Base-by-base conservation (phyloP, 371 early-diverging fungal species). In the Dichotomocladium elegans region DNA sequence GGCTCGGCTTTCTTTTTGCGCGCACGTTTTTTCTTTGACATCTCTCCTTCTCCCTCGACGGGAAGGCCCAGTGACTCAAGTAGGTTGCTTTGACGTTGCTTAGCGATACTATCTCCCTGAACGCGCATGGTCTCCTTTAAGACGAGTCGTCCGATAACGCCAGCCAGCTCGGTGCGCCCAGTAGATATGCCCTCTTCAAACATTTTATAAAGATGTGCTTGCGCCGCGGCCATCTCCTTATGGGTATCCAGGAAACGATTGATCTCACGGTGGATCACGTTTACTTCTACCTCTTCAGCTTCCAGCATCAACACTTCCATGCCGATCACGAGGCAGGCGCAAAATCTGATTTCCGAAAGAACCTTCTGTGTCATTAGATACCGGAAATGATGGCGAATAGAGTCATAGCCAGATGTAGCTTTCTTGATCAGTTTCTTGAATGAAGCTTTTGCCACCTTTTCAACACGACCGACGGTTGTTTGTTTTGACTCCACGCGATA, bases 61-160 rank as follows among this genome's bases (percentile, higher is more conserved):
- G 42, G 14, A 11, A 69, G 61, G 19, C 77, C 76, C 34, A 77
- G 70, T 10, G 76, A 73, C 29, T 83, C 75, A 9, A 89, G 64
- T 29, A 89, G 69, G 40, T 70, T 69, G 35, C 78, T 74, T 45
- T 87, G 85, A 37, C 86, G 84, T 55, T 85, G 77, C 55, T 82
- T 60, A 2, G 89, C 85, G 11, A 85, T 72, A 48, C 77, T 81
- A 49, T 83, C 81, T 24, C 85, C 88, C 48, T 84, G 79, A 4
- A 85, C 79, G 3, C 88, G 71, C 59, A 82, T 79, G 4, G 85
- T 87, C 58, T 89, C 89, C 29, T 81, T 80, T 48, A 89, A 73
- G 67, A 86, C 82, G 55, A 86, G 63, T 52, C 84, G 82, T 11
- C 88, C 88, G 7, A 86, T 58, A 42, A 89, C 74, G 24, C 84